These are phyloP conservation scores for Curvularia sp. DNA, from an alignment of 2,329 filamentous ascomycete genomes.

Conservation along the genomic window DNA sequence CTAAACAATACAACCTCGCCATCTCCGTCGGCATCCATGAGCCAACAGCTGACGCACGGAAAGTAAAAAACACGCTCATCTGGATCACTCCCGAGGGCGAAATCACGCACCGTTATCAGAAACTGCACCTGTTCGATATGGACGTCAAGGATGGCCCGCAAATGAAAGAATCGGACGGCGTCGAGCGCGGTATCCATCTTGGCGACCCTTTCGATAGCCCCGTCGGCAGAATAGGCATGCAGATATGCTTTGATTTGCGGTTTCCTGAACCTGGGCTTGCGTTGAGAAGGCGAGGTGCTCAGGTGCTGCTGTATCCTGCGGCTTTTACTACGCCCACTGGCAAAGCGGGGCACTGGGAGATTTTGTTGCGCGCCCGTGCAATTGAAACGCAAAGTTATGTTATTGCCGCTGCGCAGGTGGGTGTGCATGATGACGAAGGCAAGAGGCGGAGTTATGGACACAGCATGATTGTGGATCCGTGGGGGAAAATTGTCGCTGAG, in stretches of 20 bases:
- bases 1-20: constrained; percentile 67
- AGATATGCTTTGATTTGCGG: constrained; percentile 90
- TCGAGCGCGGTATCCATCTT: constrained; percentile 64
- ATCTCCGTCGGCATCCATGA: constrained; percentile 87
- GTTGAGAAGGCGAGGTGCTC: constrained; percentile 70
- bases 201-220: constrained; percentile 74
- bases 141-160: constrained; percentile 63
- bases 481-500: constrained; percentile 76
- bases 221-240: constrained; percentile 76
- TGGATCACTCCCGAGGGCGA: constrained; percentile 69
- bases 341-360: constrained; percentile 78
- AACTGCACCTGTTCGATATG: constrained; percentile 88
- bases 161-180: constrained; percentile 69
- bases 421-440: constrained; percentile 68
- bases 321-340: constrained; percentile 91
- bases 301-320: constrained; percentile 84
- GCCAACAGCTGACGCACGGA: constrained; percentile 53
- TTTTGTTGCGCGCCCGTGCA: constrained; percentile 77
- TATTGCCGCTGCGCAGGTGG: constrained; percentile 80
- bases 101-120: constrained; percentile 76
- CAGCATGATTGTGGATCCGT: constrained; percentile 84
- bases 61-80: constrained; percentile 69
- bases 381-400: constrained; percentile 91
- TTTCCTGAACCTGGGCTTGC: constrained; percentile 78
- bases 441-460: constrained; percentile 84